Percentiles rank a stretch among this genome's conserved stretches.
Conservation (phyloP, 495 filamentous ascomycete species). For the Penicillium pancosmium region DNA sequence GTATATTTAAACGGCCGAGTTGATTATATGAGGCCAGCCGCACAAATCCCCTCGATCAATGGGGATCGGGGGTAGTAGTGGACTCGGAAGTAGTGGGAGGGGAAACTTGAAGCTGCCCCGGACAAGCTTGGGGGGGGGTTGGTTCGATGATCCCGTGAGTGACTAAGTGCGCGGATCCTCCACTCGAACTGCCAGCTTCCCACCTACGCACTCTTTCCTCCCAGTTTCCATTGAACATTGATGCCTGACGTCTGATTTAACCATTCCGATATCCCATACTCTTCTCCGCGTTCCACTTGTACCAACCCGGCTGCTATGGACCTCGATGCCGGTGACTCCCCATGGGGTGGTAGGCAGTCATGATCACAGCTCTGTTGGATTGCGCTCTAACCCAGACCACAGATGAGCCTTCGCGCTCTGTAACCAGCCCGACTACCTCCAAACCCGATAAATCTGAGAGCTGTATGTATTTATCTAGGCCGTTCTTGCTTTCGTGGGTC, state of each 20-base stretch:
- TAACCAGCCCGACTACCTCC: conserved; percentile 32
- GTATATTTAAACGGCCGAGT: too few species aligned
- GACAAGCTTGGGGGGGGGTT: conserved; percentile 11
- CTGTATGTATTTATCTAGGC: conserved; percentile 26
- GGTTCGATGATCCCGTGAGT: conserved; percentile 28
- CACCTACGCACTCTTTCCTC: conserved; percentile 17
- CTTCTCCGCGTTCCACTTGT: neutral
- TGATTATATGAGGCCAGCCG: neutral
- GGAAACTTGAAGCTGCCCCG: conserved; percentile 9
- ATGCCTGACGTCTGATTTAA: conserved; percentile 6
- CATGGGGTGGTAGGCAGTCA: conserved; percentile 66
- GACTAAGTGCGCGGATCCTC: conserved; percentile 39
- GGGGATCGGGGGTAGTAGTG: neutral
- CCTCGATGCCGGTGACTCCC: conserved; percentile 67
- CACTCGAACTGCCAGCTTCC: conserved; percentile 33
- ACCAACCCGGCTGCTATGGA: conserved; percentile 48
- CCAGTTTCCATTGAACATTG: conserved; percentile 14
- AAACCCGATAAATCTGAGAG: conserved; percentile 31
- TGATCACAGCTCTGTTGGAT: conserved; percentile 35
- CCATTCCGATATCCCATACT: conserved; percentile 11
- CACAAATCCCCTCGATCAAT: neutral
- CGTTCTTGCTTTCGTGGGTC: conserved; percentile 24
- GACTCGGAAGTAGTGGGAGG: neutral
- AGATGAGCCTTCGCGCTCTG: conserved; percentile 63
- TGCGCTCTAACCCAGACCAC: conserved; percentile 24